A percentile compares a stretch with the other conserved stretches of the same genome.
Conservation (phyloP, 208 protist species). For the Wallacemonas sp. region DNA sequence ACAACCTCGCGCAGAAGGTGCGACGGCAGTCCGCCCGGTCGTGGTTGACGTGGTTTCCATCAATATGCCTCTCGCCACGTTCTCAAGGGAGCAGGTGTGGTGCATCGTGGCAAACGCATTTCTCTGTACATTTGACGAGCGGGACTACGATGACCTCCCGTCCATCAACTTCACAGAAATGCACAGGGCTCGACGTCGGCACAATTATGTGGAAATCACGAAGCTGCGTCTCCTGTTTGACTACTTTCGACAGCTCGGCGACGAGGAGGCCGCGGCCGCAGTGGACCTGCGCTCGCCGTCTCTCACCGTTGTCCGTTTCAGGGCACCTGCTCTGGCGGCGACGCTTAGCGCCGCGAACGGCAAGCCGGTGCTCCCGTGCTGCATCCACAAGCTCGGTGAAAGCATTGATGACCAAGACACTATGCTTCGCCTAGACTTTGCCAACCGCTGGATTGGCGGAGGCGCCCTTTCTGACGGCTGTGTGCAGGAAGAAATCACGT, state of each 20-base stretch:
- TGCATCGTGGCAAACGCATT: slow-evolving; percentile 28
- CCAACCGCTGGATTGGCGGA: slow-evolving; percentile 69
- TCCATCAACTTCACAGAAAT: slow-evolving; percentile 32
- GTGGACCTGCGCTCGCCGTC: background rate
- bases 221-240: slow-evolving; percentile 34
- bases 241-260: slow-evolving; percentile 18
- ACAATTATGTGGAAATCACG: slow-evolving; percentile 22
- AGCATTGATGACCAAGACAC: slow-evolving; percentile 49
- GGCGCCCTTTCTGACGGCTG: slow-evolving; percentile 53
- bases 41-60: background rate
- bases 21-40: background rate
- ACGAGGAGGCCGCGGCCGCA: background rate
- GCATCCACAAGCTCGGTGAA: slow-evolving; percentile 24
- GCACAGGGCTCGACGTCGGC: slow-evolving; percentile 7
- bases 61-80: background rate
- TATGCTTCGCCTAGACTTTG: slow-evolving; percentile 60
- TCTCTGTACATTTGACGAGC: slow-evolving; percentile 23
- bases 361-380: background rate
- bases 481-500: slow-evolving; percentile 84
- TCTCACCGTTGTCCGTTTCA: slow-evolving; percentile 6
- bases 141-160: slow-evolving; percentile 19
- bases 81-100: slow-evolving; percentile 21
- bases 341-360: background rate
- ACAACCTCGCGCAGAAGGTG: background rate
- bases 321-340: background rate